A percentile compares a stretch with the other conserved stretches of the same genome.
Evolutionary conservation across 2,329 filamentous ascomycete species (phyloP).

Genomic region (Claviceps fusiformis): DNA sequence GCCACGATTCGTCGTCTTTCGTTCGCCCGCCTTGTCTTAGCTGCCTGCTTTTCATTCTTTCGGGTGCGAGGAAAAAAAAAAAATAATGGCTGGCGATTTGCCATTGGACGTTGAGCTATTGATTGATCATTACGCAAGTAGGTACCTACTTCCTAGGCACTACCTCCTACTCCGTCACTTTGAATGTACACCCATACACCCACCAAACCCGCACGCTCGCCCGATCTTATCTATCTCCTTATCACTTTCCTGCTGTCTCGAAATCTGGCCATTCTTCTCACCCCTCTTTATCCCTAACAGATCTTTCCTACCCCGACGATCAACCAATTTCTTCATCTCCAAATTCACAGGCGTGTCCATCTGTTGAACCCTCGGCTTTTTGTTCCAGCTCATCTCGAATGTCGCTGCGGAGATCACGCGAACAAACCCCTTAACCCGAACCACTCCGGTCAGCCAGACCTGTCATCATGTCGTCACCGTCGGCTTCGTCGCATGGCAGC

Average conservation of each 20-base stretch:
- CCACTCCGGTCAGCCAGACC: neutral
- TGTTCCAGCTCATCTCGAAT: neutral
- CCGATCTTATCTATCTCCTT: neutral
- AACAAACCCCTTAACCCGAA: neutral
- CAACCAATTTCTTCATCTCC: neutral
- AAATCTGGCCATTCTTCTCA: slow-evolving; percentile 1
- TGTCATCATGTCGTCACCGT: slow-evolving; percentile 44
- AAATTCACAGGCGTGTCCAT: neutral
- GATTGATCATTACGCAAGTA: neutral
- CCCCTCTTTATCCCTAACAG: slow-evolving; percentile 2
- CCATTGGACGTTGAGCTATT: neutral
- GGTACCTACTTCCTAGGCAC: neutral
- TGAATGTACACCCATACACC: neutral
- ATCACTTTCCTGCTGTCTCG: neutral
- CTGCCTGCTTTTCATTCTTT: neutral
- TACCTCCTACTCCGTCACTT: neutral
- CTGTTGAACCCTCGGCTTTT: neutral
- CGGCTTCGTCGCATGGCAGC: slow-evolving; percentile 36
- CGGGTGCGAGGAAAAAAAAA: neutral
- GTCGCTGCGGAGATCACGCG: neutral
- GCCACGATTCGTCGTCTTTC: neutral
- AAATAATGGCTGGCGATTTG: neutral
- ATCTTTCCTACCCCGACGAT: neutral
- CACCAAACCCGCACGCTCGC: neutral
- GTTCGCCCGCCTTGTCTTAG: neutral